phyloP scores from a whole-genome alignment of 805 yeast species.

The Saccharomyces cerevisiae region DNA sequence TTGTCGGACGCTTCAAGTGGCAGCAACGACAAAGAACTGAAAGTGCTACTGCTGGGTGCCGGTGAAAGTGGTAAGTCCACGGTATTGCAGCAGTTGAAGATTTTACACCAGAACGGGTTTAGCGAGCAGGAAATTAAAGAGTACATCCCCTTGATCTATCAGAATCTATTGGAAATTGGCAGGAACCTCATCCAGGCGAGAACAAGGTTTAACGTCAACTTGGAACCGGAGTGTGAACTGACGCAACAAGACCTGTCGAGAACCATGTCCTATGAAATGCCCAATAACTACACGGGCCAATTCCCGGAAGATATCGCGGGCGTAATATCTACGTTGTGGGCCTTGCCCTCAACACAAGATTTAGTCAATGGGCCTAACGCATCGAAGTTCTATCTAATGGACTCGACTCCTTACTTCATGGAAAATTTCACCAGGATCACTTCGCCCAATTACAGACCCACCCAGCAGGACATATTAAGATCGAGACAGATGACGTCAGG shows the following conservation, averaged over 20 bases:
- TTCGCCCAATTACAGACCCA: conserved; percentile 54
- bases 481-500: conserved; percentile 92
- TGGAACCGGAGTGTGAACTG: conserved; percentile 29
- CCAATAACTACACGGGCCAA: conserved; percentile 1
- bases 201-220: conserved; percentile 35
- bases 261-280: neutral
- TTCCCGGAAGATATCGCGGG: conserved; percentile 43
- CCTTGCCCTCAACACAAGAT: conserved; percentile 47
- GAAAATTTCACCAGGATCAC: conserved; percentile 51
- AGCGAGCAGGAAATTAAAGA: conserved; percentile 53
- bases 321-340: conserved; percentile 46
- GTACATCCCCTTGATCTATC: conserved; percentile 70
- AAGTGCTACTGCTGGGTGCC: conserved; percentile 73
- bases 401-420: conserved; percentile 74
- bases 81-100: conserved; percentile 35
- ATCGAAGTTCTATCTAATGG: conserved; percentile 73
- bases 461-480: conserved; percentile 67
- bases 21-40: conserved; percentile 26
- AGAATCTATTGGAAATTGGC: conserved; percentile 70
- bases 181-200: conserved; percentile 64
- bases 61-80: conserved; percentile 44
- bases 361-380: conserved; percentile 48
- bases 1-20: neutral
- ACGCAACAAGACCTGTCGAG: conserved; percentile 23
- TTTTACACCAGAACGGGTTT: conserved; percentile 30